phyloP scores from a whole-genome alignment of 768 basidiomycete genomes.

The Mycena latifolia region DNA sequence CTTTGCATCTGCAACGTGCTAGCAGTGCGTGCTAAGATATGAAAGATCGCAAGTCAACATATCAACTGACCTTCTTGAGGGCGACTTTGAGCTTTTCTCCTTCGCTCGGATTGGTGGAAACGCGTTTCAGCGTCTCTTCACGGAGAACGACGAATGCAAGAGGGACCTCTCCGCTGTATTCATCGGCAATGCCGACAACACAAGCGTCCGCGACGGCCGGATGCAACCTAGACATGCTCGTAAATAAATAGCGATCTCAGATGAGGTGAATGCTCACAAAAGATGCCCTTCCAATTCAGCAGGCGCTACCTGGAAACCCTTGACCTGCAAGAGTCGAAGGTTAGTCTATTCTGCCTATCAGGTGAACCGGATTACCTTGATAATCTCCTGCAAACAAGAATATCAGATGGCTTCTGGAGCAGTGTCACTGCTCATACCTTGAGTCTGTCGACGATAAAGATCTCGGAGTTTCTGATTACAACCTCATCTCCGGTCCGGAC shows the following conservation, averaged over 20 bases:
- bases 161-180: constrained; percentile 82
- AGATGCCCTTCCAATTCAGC: constrained; percentile 78
- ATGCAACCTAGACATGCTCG: constrained; percentile 47
- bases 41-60: background rate
- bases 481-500: constrained; percentile 82
- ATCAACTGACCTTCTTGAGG: constrained; percentile 65
- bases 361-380: constrained; percentile 61
- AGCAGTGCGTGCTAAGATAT: background rate
- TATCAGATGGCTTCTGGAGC: constrained; percentile 1
- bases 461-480: constrained; percentile 69
- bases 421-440: constrained; percentile 59
- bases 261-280: constrained; percentile 41
- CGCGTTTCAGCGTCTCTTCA: constrained; percentile 52
- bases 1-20: constrained; percentile 73
- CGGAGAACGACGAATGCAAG: constrained; percentile 75
- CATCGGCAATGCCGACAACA: constrained; percentile 77
- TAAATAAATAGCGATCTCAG: background rate
- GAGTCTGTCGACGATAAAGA: constrained; percentile 79
- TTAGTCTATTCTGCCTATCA: constrained; percentile 27
- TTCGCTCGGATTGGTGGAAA: constrained; percentile 47
- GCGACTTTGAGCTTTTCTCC: constrained; percentile 54
- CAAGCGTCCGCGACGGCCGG: constrained; percentile 72
- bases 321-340: constrained; percentile 29
- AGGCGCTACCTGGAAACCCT: constrained; percentile 70
- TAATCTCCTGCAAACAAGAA: constrained; percentile 64